These are phyloP conservation scores for Plectosphaerella cucumerina DNA, from an alignment of 2,329 filamentous ascomycete genomes.

Conservation along the genomic window DNA sequence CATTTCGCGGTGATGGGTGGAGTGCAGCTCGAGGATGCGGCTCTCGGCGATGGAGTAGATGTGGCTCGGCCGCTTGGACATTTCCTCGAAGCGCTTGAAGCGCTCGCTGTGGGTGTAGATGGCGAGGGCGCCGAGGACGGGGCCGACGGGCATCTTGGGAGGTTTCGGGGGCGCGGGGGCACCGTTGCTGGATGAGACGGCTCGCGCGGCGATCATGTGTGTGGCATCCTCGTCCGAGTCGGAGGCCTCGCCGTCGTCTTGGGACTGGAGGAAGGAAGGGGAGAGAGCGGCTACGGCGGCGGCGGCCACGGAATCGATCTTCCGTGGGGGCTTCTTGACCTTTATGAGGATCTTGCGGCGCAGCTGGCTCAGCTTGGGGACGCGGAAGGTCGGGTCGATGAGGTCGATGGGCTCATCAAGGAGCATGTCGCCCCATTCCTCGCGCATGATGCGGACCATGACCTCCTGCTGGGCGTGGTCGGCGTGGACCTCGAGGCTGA, in stretches of 20 bases:
- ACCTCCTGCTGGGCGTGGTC: slow-evolving; percentile 77
- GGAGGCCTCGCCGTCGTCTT: slow-evolving; percentile 32
- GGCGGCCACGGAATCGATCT: slow-evolving; percentile 27
- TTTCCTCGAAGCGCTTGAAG: slow-evolving; percentile 67
- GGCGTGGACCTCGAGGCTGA: slow-evolving; percentile 90
- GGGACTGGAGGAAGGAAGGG: background rate
- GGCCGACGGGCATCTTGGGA: slow-evolving; percentile 59
- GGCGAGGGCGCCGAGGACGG: slow-evolving; percentile 68
- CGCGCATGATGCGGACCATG: slow-evolving; percentile 92
- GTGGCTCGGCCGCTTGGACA: slow-evolving; percentile 54
- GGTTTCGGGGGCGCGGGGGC: slow-evolving; percentile 39
- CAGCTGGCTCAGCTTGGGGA: slow-evolving; percentile 69
- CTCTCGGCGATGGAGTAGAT: slow-evolving; percentile 90
- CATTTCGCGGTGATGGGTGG: slow-evolving; percentile 67
- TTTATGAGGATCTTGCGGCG: slow-evolving; percentile 79
- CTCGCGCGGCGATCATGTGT: slow-evolving; percentile 3
- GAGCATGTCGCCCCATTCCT: slow-evolving; percentile 76
- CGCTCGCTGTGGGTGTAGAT: slow-evolving; percentile 85
- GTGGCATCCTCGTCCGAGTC: slow-evolving; percentile 35
- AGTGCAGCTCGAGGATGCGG: slow-evolving; percentile 56
- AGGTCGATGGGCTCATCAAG: slow-evolving; percentile 54
- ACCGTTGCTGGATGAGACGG: background rate
- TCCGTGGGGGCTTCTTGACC: slow-evolving; percentile 57
- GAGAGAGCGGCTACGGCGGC: slow-evolving; percentile 6
- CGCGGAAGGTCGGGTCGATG: slow-evolving; percentile 46